Evolutionary conservation across 768 basidiomycete species (phyloP), one percentile per base, ranked within the genome.

Genomic region (Candolleomyces efflorescens): DNA sequence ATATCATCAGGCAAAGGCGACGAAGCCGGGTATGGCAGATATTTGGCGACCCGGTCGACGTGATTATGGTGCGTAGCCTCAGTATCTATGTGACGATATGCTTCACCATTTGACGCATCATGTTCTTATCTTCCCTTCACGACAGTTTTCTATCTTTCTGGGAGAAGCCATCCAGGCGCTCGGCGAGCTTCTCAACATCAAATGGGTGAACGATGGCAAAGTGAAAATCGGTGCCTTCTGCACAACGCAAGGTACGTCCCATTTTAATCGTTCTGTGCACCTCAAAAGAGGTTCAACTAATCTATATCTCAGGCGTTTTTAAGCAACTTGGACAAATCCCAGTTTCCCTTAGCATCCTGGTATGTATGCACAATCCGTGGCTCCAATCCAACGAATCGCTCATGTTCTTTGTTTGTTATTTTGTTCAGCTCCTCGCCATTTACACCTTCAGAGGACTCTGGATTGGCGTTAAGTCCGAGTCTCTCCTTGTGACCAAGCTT

Each of bases 391-490:
- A 17, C 5, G 10, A n/a, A n/a, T n/a, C n/a, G n/a, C 7, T 38
- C 22, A 32, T 32, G 7, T 32, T 11, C 6, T 32, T 32, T 32
- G 7, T 5, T 32, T 2, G 5, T 32, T 7, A 32, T 36, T n/a
- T n/a, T 23, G 10, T 4, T 10, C 61, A 77, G 74, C 23, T 67
- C n/a, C 74, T 80, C 18, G 67, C 75, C 0, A 41, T 75, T 5
- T 76, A 77, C 65, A 79, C 78, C 0, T 77, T 79, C 60, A 53
- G 72, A 1, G 73, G 72, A 10, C 59, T 79, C 18, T 76, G 73
- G 73, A 67, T 64, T 53, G 69, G 71, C 23, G 68, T 63, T 54
- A 65, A 65, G 23, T 60, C 70, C 18, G 58, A 59, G 13, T 66
- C 67, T 18, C 64, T 72, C 45, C 51, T 53, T 5, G 20, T 67